Evolutionary conservation across 2,329 filamentous ascomycete genomes (phyloP), one percentile per base, ranked within the genome.

Genomic region (Diplodia corticola): DNA sequence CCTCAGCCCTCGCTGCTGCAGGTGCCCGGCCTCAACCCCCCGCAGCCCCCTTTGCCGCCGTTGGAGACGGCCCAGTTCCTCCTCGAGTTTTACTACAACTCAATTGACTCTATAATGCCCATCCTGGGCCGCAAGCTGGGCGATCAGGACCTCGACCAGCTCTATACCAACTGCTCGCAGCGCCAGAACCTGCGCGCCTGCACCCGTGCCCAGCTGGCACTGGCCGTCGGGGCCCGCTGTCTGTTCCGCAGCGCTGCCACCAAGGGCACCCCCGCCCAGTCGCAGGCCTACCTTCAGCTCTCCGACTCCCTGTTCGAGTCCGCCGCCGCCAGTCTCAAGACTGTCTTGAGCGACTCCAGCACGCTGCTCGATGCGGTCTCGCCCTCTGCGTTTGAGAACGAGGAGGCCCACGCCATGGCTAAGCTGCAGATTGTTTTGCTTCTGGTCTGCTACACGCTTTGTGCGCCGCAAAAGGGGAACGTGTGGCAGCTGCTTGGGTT

Each of bases 41-140:
- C 17, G 44, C 40, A 50, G 5, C 22, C 46, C 20, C 64, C 33
- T 3, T 49, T 66, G 9, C 64, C 57, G 15, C 64, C 64, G 35
- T n/a, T 28, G 20, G 55, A 66, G 37, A 66, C 64, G 2, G 33
- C 28, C 26, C 30, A 55, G 15, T 66, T 66, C 10, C 49, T 66
- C 5, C 13, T 61, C 28, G 64, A 66, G 15, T 66, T 66, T 35
- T 66, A 66, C 55, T 66, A 66, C 49, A 51, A 66, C n/a, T 66
- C 55, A 5, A 59, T 66, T 35, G 55, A 66, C 35, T 33, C 48
- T 1, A 44, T 66, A 17, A 46, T 54, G 12, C 64, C 64, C 5
- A 51, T 63, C 12, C 26, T 66, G 4, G 64, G 55, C 33, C 55
- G 55, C 26, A 53, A 63, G 24, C 33, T 61, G 22, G 64, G 64